A percentile compares a stretch with the other conserved stretches of the same genome.
Evolutionary conservation across 257 asterid species (phyloP).

Genomic region (Plantago elongata): DNA sequence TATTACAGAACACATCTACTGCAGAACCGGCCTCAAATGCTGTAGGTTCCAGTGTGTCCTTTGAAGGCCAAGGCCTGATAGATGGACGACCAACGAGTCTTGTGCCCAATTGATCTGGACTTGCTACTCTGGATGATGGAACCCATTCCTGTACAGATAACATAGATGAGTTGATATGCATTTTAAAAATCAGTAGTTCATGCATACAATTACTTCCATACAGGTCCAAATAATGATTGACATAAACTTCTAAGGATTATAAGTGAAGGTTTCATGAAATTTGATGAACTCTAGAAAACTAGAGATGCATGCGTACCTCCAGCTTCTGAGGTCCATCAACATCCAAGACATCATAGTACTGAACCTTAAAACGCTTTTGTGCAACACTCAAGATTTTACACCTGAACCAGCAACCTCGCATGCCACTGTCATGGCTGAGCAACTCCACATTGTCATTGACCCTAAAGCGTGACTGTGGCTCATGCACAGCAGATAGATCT

Average conservation of each 20-base stretch:
- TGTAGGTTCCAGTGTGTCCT: slow-evolving; percentile 5
- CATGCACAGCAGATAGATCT: slow-evolving; percentile 14
- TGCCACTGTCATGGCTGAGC: slow-evolving; percentile 54
- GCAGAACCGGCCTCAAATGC: slow-evolving; percentile 31
- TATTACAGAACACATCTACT: slow-evolving; percentile 37
- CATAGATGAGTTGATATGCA: neutral
- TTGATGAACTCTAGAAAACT: neutral
- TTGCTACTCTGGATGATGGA: slow-evolving; percentile 29
- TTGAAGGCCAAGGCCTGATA: slow-evolving; percentile 33
- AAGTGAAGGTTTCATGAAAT: neutral
- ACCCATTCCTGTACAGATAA: slow-evolving; percentile 32
- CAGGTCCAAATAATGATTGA: neutral
- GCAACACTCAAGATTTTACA: slow-evolving; percentile 38
- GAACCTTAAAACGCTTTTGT: slow-evolving; percentile 33
- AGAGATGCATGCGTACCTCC: slow-evolving; percentile 31
- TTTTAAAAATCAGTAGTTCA: neutral
- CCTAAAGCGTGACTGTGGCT: slow-evolving; percentile 17
- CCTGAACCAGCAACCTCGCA: slow-evolving; percentile 63
- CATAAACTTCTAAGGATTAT: neutral
- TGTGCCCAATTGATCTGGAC: slow-evolving; percentile 31
- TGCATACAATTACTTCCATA: neutral
- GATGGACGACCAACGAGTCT: slow-evolving; percentile 35
- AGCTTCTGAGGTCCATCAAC: slow-evolving; percentile 32
- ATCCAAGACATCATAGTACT: slow-evolving; percentile 39
- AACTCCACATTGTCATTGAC: slow-evolving; percentile 41